A percentile compares a stretch with the other conserved stretches of the same genome.
These are phyloP conservation scores for Zygoascus flipseniorum DNA, from an alignment of 805 yeast species.

Conservation along the genomic window DNA sequence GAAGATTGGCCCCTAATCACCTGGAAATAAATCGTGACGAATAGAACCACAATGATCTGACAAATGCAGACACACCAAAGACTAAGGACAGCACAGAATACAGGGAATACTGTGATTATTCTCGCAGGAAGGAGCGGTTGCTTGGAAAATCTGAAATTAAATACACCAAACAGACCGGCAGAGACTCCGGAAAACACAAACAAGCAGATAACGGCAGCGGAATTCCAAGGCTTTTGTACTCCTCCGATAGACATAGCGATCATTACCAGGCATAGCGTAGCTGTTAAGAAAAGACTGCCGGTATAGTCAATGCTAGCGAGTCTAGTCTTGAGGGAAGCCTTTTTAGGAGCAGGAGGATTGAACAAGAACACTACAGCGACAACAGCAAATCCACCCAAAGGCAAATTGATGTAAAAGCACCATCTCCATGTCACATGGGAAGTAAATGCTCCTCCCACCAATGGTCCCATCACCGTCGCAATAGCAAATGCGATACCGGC, in stretches of 20 bases:
- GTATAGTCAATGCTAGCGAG: background rate
- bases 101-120: conserved; percentile 5
- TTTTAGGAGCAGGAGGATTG: background rate
- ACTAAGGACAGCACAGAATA: conserved; percentile 25
- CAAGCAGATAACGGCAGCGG: conserved; percentile 7
- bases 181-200: conserved; percentile 33
- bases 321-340: background rate
- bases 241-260: background rate
- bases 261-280: background rate
- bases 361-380: conserved; percentile 12
- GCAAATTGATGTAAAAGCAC: conserved; percentile 40
- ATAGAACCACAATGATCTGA: conserved; percentile 38
- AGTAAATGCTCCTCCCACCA: conserved; percentile 43
- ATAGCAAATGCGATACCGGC: conserved; percentile 26
- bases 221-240: conserved; percentile 4
- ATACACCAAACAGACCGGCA: conserved; percentile 30
- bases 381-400: conserved; percentile 32
- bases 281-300: background rate
- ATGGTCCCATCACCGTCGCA: conserved; percentile 45
- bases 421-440: conserved; percentile 40
- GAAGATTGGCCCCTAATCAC: conserved; percentile 33
- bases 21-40: conserved; percentile 41
- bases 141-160: conserved; percentile 32
- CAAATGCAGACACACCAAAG: conserved; percentile 40
- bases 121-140: conserved; percentile 24